Evolutionary conservation across 2,329 filamentous ascomycete species (phyloP).

Genomic region (Fusarium hostae): DNA sequence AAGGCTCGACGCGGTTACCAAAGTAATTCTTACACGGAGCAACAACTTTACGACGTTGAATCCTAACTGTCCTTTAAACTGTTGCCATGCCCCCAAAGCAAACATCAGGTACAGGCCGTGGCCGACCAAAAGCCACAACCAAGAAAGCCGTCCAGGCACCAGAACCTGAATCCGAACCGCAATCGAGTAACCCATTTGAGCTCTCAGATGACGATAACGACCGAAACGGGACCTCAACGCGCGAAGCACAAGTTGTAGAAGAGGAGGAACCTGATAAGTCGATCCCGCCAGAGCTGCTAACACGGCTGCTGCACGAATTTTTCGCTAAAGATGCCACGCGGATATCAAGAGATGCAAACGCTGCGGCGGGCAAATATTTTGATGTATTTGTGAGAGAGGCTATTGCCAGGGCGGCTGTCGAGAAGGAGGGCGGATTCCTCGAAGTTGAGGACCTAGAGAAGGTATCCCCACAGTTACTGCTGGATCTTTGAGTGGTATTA

Average conservation of each 20-base stretch:
- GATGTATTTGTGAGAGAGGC: conserved; percentile 93
- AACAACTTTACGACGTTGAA: background rate
- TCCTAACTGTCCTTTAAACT: background rate
- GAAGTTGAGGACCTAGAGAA: conserved; percentile 94
- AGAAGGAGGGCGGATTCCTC: conserved; percentile 76
- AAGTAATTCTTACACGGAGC: background rate
- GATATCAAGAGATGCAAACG: conserved; percentile 81
- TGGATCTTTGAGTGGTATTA: conserved; percentile 74
- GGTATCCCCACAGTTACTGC: conserved; percentile 81
- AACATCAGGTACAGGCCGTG: conserved; percentile 50
- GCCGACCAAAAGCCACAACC: conserved; percentile 48
- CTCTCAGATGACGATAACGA: conserved; percentile 48
- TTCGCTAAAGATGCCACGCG: conserved; percentile 78
- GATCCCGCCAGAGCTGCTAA: conserved; percentile 80
- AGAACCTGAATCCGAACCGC: conserved; percentile 38
- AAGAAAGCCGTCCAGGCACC: conserved; percentile 39
- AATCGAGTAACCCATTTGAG: conserved; percentile 52
- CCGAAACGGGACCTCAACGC: conserved; percentile 22
- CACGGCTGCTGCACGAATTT: conserved; percentile 80
- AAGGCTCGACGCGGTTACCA: background rate
- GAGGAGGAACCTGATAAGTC: conserved; percentile 54
- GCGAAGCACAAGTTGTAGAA: conserved; percentile 38
- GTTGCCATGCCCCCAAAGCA: conserved; percentile 57
- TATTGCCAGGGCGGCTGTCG: conserved; percentile 79
- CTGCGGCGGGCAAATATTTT: conserved; percentile 83